A percentile compares a stretch with the other conserved stretches of the same genome.
These are phyloP conservation scores for Populus simonii DNA, from an alignment of 345 rosid genomes.

Conservation along the genomic window DNA sequence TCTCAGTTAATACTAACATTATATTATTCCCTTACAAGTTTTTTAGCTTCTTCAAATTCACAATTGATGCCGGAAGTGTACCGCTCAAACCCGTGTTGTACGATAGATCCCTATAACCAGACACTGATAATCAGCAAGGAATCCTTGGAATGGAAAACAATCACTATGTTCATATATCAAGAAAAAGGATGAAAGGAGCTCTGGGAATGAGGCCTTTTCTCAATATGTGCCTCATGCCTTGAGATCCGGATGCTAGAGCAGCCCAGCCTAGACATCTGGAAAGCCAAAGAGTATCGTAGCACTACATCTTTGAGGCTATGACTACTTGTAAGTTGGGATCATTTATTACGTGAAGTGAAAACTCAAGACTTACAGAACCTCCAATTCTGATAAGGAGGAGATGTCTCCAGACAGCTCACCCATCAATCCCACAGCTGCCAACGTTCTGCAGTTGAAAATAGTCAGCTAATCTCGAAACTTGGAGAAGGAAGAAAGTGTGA, in stretches of 20 bases:
- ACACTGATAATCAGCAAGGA: conserved; percentile 15
- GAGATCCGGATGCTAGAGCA: too few species aligned
- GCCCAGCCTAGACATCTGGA: too few species aligned
- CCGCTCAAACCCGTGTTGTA: conserved; percentile 57
- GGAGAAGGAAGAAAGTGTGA: neutral
- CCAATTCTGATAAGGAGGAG: conserved; percentile 48
- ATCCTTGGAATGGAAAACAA: neutral
- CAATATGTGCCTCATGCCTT: too few species aligned
- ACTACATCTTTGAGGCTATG: neutral
- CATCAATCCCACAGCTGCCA: conserved; percentile 48
- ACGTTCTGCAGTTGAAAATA: conserved; percentile 43
- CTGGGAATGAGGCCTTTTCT: too few species aligned
- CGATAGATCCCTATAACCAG: conserved; percentile 68
- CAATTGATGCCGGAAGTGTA: conserved; percentile 57
- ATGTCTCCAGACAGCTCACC: conserved; percentile 62
- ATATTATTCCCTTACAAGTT: conserved; percentile 53
- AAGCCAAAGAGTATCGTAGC: neutral
- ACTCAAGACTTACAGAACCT: conserved; percentile 49
- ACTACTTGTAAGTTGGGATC: neutral
- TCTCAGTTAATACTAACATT: neutral
- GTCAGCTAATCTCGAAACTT: neutral
- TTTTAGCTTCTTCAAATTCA: conserved; percentile 47
- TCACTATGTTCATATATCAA: neutral
- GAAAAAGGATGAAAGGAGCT: neutral
- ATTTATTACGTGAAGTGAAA: neutral